Evolutionary conservation across 2,329 filamentous ascomycete genomes (phyloP).

Genomic region (Calonectria montana): DNA sequence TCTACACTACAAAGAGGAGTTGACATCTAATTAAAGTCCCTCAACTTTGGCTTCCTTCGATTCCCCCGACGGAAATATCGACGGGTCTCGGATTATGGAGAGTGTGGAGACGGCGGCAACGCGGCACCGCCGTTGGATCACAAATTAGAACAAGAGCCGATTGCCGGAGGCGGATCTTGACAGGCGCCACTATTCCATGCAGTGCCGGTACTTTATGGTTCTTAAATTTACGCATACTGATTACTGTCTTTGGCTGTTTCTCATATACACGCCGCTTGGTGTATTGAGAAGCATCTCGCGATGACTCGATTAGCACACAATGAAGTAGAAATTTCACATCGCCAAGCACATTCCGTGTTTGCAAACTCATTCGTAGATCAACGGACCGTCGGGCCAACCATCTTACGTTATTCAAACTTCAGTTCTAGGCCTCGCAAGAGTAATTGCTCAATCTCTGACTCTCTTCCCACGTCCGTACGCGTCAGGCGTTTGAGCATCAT

Average conservation of each 20-base stretch:
- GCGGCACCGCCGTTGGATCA: background rate
- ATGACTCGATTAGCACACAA: background rate
- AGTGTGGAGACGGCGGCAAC: background rate
- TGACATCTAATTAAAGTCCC: background rate
- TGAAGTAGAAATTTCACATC: background rate
- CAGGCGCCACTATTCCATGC: background rate
- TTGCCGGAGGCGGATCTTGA: background rate
- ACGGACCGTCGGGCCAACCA: background rate
- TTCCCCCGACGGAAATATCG: background rate
- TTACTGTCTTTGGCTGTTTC: too few relatives aligned
- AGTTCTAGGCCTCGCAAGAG: background rate
- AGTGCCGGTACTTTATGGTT: background rate
- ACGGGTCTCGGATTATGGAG: background rate
- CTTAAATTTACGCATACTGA: background rate
- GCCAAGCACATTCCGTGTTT: background rate
- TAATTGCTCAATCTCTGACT: conserved; percentile 7
- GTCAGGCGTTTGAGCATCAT: conserved; percentile 3
- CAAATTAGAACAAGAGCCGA: background rate
- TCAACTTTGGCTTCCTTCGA: background rate
- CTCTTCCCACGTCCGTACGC: background rate
- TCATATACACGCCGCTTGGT: background rate
- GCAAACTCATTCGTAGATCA: background rate
- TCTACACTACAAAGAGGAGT: background rate
- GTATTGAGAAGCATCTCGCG: background rate
- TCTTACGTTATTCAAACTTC: conserved; percentile 10